Percentiles rank a stretch among this genome's conserved stretches.
Conservation (phyloP, 2,329 filamentous ascomycete species). For the Fusarium armeniacum region DNA sequence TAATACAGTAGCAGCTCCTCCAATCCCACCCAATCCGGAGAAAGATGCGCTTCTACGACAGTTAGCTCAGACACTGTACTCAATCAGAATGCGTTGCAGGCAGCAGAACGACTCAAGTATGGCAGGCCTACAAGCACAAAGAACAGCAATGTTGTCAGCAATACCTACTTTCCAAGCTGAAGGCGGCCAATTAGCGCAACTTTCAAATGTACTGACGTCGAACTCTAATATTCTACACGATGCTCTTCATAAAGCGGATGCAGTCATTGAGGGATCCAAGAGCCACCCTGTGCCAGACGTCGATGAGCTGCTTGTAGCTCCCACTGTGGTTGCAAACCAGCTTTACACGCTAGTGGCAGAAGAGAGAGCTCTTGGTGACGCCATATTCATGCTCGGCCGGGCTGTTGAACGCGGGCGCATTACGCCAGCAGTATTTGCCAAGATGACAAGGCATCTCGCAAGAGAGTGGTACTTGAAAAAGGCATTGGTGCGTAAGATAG, state of each 20-base stretch:
- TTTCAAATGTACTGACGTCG: slow-evolving; percentile 77
- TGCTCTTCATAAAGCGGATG: slow-evolving; percentile 82
- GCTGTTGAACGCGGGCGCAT: slow-evolving; percentile 81
- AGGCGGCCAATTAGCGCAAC: slow-evolving; percentile 75
- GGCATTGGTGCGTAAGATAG: slow-evolving; percentile 83
- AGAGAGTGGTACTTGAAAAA: slow-evolving; percentile 89
- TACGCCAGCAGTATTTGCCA: slow-evolving; percentile 79
- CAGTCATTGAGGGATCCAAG: slow-evolving; percentile 79
- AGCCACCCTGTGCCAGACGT: slow-evolving; percentile 79
- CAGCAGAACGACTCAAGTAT: slow-evolving; percentile 81
- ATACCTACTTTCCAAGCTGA: slow-evolving; percentile 80
- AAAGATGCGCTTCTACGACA: slow-evolving; percentile 88
- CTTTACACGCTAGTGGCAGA: slow-evolving; percentile 91
- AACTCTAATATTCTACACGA: slow-evolving; percentile 86
- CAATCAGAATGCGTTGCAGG: slow-evolving; percentile 77
- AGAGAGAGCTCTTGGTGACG: slow-evolving; percentile 87
- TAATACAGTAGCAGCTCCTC: slow-evolving; percentile 75
- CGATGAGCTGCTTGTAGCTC: slow-evolving; percentile 92
- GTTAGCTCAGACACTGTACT: slow-evolving; percentile 77
- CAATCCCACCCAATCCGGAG: slow-evolving; percentile 94
- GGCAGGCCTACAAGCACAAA: slow-evolving; percentile 82
- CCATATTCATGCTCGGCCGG: slow-evolving; percentile 83
- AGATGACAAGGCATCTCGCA: slow-evolving; percentile 80
- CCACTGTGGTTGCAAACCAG: slow-evolving; percentile 93
- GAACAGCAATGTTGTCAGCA: slow-evolving; percentile 79